A percentile compares a stretch with the other conserved stretches of the same genome.
These are phyloP conservation scores for Metschnikowia dekortorum DNA, from an alignment of 805 yeast genomes.

Conservation along the genomic window DNA sequence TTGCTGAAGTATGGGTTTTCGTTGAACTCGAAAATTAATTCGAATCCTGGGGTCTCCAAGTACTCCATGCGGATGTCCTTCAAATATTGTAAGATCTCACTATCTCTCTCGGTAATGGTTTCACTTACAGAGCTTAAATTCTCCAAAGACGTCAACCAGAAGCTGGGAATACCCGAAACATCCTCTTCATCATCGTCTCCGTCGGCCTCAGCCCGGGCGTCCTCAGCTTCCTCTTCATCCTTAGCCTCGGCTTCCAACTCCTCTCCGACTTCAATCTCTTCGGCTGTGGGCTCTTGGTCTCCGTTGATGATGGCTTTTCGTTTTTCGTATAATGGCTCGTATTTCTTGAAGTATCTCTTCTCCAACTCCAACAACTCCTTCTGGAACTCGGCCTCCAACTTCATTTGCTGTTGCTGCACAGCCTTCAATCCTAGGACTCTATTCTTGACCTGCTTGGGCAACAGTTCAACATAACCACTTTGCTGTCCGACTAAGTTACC, in stretches of 20 bases:
- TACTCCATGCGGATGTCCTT: constrained; percentile 74
- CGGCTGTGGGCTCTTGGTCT: constrained; percentile 66
- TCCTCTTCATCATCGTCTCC: constrained; percentile 47
- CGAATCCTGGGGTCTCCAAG: constrained; percentile 82
- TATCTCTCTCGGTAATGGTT: constrained; percentile 84
- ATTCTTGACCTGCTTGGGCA: constrained; percentile 68
- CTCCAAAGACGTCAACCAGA: constrained; percentile 95
- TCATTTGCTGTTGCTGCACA: constrained; percentile 72
- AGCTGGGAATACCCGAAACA: constrained; percentile 77
- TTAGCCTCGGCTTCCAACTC: constrained; percentile 56
- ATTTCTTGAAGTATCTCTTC: constrained; percentile 66
- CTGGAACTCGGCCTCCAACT: constrained; percentile 87
- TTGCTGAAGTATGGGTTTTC: constrained; percentile 76
- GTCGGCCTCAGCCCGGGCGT: constrained; percentile 38
- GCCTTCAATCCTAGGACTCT: constrained; percentile 80
- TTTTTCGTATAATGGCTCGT: constrained; percentile 69
- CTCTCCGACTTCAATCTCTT: constrained; percentile 77
- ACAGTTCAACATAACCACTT: constrained; percentile 76
- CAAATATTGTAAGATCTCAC: constrained; percentile 70
- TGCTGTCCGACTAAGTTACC: constrained; percentile 80
- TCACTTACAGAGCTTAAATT: constrained; percentile 78
- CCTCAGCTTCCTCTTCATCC: constrained; percentile 40
- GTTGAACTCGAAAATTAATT: constrained; percentile 74
- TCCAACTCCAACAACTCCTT: constrained; percentile 83
- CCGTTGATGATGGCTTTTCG: constrained; percentile 75